Evolutionary conservation across 73 alveolate genomes (phyloP).

Genomic region (Paramecium biaurelia): DNA sequence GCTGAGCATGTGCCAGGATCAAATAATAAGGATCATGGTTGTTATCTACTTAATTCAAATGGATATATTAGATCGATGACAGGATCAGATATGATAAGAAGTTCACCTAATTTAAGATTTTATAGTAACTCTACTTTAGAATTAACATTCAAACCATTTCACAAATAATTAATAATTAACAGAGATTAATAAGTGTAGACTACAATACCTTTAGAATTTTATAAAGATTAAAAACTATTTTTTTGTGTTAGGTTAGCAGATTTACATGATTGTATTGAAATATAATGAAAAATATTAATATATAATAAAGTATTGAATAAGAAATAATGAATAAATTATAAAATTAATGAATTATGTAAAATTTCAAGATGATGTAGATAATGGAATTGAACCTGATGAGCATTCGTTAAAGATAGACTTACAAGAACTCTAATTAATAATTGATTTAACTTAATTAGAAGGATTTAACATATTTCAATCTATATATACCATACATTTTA

Average conservation of each 20-base stretch:
- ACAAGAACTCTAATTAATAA: background rate
- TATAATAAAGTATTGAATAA: background rate
- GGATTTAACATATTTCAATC: background rate
- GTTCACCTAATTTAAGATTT: background rate
- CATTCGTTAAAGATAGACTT: background rate
- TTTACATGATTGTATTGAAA: conserved; percentile 2
- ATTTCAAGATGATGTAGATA: background rate
- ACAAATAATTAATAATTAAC: background rate
- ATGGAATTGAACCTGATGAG: background rate
- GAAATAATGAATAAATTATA: background rate
- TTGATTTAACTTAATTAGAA: background rate
- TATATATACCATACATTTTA: background rate
- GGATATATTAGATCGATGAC: conserved; percentile 19
- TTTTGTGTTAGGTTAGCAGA: conserved; percentile 11
- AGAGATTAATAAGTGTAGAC: conserved; percentile 11
- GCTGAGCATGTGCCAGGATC: conserved; percentile 42
- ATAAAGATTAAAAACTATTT: background rate
- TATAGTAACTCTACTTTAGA: conserved; percentile 29
- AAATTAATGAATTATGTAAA: background rate
- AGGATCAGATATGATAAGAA: background rate
- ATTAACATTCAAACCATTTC: conserved; percentile 39
- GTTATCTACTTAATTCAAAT: background rate
- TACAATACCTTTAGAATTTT: background rate
- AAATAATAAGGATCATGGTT: conserved; percentile 18
- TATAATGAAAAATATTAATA: background rate